Conservation (phyloP, 768 basidiomycete genomes). For the Naematelia encephala region DNA sequence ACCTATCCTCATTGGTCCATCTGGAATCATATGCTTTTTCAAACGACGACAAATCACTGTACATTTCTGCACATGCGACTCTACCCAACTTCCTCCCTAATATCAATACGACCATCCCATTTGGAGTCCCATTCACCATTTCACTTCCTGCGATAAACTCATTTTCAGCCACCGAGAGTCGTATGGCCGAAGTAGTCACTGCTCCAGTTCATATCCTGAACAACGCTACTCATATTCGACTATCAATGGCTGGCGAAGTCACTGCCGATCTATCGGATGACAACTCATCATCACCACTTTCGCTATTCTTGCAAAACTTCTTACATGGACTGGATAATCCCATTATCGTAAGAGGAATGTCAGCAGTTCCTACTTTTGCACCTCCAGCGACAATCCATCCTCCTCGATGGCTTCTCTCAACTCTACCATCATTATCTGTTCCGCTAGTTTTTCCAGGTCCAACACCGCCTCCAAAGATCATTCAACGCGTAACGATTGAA, state of each 20-base stretch:
- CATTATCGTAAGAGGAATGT: slow-evolving; percentile 39
- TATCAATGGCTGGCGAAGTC: slow-evolving; percentile 32
- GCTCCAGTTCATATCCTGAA: slow-evolving; percentile 25
- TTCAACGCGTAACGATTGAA: slow-evolving; percentile 45
- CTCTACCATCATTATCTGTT: slow-evolving; percentile 26
- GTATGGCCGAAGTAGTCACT: slow-evolving; percentile 47
- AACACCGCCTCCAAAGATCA: slow-evolving; percentile 39
- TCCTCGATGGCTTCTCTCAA: slow-evolving; percentile 38
- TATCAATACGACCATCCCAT: slow-evolving; percentile 32
- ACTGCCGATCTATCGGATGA: slow-evolving; percentile 16
- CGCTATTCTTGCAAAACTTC: slow-evolving; percentile 42
- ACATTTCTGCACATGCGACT: slow-evolving; percentile 31
- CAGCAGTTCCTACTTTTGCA: slow-evolving; percentile 21
- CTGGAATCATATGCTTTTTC: slow-evolving; percentile 37
- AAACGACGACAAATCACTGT: slow-evolving; percentile 19
- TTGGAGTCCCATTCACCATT: slow-evolving; percentile 43
- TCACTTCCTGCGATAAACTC: slow-evolving; percentile 17
- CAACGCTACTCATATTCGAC: slow-evolving; percentile 10
- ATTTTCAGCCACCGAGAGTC: slow-evolving; percentile 11
- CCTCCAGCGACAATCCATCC: slow-evolving; percentile 10
- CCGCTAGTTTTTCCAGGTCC: slow-evolving; percentile 46
- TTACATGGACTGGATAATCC: slow-evolving; percentile 43
- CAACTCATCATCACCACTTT: slow-evolving; percentile 26
- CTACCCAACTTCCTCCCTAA: slow-evolving; percentile 34
- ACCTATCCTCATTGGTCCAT: slow-evolving; percentile 39